These are phyloP conservation scores for Sonneratia alba DNA, from an alignment of 345 rosid genomes.

Conservation along the genomic window DNA sequence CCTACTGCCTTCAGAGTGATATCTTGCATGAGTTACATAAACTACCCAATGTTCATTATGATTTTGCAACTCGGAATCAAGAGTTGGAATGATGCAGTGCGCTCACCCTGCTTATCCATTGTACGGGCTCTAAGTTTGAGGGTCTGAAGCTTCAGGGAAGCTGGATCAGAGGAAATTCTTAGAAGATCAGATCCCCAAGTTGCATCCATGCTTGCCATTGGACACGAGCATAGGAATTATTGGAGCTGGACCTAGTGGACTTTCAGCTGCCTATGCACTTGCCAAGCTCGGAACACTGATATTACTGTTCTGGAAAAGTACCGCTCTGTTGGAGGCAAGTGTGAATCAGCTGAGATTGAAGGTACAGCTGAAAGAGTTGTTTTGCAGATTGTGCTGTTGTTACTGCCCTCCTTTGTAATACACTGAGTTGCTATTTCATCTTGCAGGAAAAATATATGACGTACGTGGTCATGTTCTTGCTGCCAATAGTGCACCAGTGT, in stretches of 20 bases:
- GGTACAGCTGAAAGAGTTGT: conserved; percentile 20
- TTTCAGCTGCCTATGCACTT: conserved; percentile 60
- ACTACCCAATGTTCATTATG: too few relatives aligned
- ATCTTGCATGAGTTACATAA: too few relatives aligned
- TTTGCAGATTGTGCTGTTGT: not conserved
- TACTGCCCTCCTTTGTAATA: not conserved
- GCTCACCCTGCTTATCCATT: not conserved
- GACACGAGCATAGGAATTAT: conserved; percentile 46
- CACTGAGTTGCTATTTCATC: not conserved
- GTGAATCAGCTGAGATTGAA: conserved; percentile 60
- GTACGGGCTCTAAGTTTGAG: conserved; percentile 3
- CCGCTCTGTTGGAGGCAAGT: conserved; percentile 58
- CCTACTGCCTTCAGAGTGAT: too few relatives aligned
- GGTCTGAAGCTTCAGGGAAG: conserved; percentile 12
- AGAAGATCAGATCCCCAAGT: conserved; percentile 48
- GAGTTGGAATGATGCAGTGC: too few relatives aligned
- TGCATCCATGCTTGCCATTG: conserved; percentile 49
- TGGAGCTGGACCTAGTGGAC: conserved; percentile 60
- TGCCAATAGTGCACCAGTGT: conserved; percentile 52
- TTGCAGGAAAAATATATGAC: conserved; percentile 50
- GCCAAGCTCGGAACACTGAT: conserved; percentile 44
- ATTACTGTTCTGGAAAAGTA: conserved; percentile 51
- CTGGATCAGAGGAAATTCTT: conserved; percentile 35
- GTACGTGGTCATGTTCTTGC: conserved; percentile 74
- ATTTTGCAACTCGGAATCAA: too few relatives aligned